Percentiles rank a stretch among this genome's conserved stretches.
Conservation (phyloP, 192 early-diverging fungal genomes). For the Coemansia sp. region DNA sequence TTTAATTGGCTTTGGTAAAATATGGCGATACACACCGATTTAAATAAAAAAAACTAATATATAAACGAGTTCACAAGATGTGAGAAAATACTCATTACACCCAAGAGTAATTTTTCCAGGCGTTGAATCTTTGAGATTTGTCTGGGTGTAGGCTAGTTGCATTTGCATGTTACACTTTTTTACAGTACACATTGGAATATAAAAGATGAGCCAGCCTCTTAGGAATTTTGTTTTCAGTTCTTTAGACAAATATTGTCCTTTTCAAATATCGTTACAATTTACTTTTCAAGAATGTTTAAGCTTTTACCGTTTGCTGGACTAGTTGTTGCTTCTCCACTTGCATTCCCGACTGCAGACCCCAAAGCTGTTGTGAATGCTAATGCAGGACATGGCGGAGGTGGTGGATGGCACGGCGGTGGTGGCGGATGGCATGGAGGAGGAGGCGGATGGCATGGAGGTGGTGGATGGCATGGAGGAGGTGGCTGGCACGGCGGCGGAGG, state of each 20-base stretch:
- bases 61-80: not conserved
- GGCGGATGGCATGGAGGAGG: too few species aligned
- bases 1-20: too few species aligned
- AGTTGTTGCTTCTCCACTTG: not conserved
- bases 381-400: not conserved
- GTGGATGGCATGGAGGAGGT: too few species aligned
- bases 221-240: not conserved
- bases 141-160: not conserved
- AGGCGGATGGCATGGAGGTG: too few species aligned
- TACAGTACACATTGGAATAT: not conserved
- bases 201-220: not conserved
- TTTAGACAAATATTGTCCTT: not conserved
- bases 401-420: not conserved
- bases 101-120: not conserved
- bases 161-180: not conserved
- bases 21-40: too few species aligned
- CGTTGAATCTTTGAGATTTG: not conserved
- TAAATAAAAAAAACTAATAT: not conserved
- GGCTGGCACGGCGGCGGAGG: too few species aligned
- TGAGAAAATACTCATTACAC: not conserved
- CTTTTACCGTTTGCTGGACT: not conserved
- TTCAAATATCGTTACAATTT: not conserved
- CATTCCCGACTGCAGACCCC: not conserved
- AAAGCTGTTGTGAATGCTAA: not conserved
- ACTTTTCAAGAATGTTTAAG: not conserved